Conservation (phyloP, 306 rosid genomes). For the Vachellia pachyceras region DNA sequence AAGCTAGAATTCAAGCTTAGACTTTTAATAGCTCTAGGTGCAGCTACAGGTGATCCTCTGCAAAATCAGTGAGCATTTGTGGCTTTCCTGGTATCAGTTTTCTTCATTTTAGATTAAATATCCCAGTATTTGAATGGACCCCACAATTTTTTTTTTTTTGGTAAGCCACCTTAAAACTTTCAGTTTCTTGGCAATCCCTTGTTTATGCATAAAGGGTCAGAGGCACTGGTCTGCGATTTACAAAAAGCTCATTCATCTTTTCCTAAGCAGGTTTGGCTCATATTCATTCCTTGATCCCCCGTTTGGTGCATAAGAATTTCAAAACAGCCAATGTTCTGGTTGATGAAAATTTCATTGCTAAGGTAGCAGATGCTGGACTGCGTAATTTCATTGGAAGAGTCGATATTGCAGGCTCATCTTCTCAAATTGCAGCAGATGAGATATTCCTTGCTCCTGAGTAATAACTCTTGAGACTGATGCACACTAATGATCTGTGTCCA, state of each 20-base stretch:
- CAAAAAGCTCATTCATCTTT: constrained; percentile 39
- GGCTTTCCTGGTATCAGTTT: constrained; percentile 95
- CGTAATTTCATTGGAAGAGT: constrained; percentile 77
- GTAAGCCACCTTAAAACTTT: constrained; percentile 52
- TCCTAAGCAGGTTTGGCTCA: constrained; percentile 73
- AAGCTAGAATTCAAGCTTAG: constrained; percentile 73
- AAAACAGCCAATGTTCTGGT: constrained; percentile 92
- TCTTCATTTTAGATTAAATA: constrained; percentile 65
- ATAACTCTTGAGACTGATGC: constrained; percentile 20
- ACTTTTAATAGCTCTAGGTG: constrained; percentile 85
- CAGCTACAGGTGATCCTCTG: constrained; percentile 99
- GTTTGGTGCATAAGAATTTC: constrained; percentile 85
- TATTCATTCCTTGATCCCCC: constrained; percentile 86
- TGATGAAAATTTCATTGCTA: constrained; percentile 79
- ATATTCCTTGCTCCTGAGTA: constrained; percentile 94
- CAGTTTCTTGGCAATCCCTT: constrained; percentile 35
- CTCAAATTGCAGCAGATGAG: constrained; percentile 72
- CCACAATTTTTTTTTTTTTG: constrained; percentile 41
- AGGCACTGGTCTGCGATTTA: constrained; percentile 40
- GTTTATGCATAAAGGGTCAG: constrained; percentile 31
- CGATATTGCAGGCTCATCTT: constrained; percentile 72
- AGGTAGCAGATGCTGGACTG: constrained; percentile 95
- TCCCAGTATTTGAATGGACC: constrained; percentile 56
- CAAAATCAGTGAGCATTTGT: constrained; percentile 99
- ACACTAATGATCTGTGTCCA: constrained; percentile 17